Conservation (phyloP, 2,329 filamentous ascomycete species). For the Epichloe gansuensis region DNA sequence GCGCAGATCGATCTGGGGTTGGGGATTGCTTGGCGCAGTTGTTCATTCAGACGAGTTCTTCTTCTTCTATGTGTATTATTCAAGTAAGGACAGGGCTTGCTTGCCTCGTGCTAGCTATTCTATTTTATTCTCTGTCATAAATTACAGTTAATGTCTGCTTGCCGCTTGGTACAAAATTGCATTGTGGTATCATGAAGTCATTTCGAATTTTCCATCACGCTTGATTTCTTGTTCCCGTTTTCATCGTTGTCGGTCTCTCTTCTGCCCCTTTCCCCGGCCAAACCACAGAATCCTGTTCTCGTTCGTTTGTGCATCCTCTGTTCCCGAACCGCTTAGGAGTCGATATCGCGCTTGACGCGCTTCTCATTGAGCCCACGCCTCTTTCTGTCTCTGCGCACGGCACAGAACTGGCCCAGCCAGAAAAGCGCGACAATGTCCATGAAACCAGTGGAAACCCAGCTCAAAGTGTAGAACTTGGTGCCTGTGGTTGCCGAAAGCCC, state of each 20-base stretch:
- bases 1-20: background rate
- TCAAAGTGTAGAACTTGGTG: slow-evolving; percentile 30
- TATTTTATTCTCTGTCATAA: background rate
- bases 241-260: background rate
- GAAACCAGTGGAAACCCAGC: slow-evolving; percentile 34
- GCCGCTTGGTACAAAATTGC: background rate
- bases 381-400: slow-evolving; percentile 15
- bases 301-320: background rate
- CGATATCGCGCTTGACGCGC: background rate
- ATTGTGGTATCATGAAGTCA: background rate
- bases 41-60: background rate
- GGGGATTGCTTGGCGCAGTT: background rate
- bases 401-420: slow-evolving; percentile 26
- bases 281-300: background rate
- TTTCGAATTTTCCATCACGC: background rate
- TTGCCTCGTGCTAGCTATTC: background rate
- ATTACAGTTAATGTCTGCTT: background rate
- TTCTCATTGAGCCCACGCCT: background rate
- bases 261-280: background rate
- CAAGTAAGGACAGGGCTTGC: background rate
- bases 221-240: background rate
- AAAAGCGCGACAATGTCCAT: slow-evolving; percentile 28
- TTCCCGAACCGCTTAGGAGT: background rate
- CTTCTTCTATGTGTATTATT: background rate
- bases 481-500: slow-evolving; percentile 32